Percentiles rank a stretch among this genome's conserved stretches.
Evolutionary conservation across 192 early-diverging fungal genomes (phyloP).

Genomic region (Allomyces javanicus): DNA sequence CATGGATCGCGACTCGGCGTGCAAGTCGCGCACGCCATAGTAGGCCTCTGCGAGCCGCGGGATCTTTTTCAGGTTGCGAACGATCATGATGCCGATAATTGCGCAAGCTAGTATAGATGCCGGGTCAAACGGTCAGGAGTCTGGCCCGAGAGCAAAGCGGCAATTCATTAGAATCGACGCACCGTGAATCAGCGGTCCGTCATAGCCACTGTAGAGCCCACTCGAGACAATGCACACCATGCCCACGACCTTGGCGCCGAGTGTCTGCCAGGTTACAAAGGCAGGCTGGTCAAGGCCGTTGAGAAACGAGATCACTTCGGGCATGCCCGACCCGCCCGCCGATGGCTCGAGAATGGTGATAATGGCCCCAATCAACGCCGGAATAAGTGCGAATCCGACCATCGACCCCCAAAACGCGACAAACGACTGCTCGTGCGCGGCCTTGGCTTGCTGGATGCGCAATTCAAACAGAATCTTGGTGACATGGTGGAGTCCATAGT

Average conservation of each 20-base stretch:
- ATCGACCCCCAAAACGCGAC: neutral
- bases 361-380: neutral
- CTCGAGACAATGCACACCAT: neutral
- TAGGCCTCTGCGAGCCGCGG: neutral
- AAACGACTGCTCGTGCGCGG: neutral
- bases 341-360: neutral
- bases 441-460: neutral
- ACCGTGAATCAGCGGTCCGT: conserved; percentile 1
- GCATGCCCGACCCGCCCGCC: neutral
- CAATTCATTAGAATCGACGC: too few relatives aligned
- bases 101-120: neutral
- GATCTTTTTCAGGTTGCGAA: neutral
- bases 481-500: neutral
- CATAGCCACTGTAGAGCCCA: neutral
- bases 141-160: too few relatives aligned
- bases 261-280: neutral
- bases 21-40: too few relatives aligned
- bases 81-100: neutral
- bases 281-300: neutral
- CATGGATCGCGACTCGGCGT: too few relatives aligned
- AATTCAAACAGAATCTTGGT: neutral
- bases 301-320: neutral
- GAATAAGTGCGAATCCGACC: neutral
- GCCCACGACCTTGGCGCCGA: neutral
- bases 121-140: too few relatives aligned